Evolutionary conservation across 257 asterid species (phyloP), one percentile per base, ranked within the genome.

Genomic region (Solanum verrucosum): DNA sequence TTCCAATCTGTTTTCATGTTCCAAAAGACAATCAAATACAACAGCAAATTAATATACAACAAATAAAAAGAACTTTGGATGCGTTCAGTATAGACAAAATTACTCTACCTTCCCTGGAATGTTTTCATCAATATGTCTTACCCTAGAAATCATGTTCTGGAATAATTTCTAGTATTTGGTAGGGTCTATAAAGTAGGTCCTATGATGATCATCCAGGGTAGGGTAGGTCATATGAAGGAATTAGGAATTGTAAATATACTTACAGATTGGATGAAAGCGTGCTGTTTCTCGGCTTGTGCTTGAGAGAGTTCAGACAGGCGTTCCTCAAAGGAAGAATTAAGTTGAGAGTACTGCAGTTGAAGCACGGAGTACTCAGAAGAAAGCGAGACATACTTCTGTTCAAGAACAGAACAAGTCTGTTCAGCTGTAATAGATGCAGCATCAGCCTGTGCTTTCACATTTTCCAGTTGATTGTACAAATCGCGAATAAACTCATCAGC

Each of bases 391-490:
- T 93, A 94, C 83, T 94, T 96, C 90, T 97, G 99, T 38, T 97
- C 98, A 79, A 95, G 94, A 42, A 95, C 90, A 33, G 96, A 91
- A 91, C 98, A 95, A 2, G 95, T 93, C 86, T 97, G 99, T 87
- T 97, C 99, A 38, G 96, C 96, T 56, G 99, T 95, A 87, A 97
- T 94, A 27, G 98, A 91, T 25, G 98, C 92, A 67, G 99, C 98
- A 83, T 94, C 99, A 1, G 98, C 94, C 91, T 97, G 95, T 34
- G 99, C 98, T 91, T 90, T 95, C 78, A 94, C 95, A 44, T 95
- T 93, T 78, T 96, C 98, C 52, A 97, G 87, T 72, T 96, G 97
- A 42, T 89, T 92, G 90, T 93, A 91, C 2, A 97, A 91, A 29
- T 90, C 93, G 42, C 93, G 92, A 67, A 97, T 94, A 89, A 95